A percentile compares a stretch with the other conserved stretches of the same genome.
Conservation (phyloP, 2,329 filamentous ascomycete species). For the Verticillium dahliae region DNA sequence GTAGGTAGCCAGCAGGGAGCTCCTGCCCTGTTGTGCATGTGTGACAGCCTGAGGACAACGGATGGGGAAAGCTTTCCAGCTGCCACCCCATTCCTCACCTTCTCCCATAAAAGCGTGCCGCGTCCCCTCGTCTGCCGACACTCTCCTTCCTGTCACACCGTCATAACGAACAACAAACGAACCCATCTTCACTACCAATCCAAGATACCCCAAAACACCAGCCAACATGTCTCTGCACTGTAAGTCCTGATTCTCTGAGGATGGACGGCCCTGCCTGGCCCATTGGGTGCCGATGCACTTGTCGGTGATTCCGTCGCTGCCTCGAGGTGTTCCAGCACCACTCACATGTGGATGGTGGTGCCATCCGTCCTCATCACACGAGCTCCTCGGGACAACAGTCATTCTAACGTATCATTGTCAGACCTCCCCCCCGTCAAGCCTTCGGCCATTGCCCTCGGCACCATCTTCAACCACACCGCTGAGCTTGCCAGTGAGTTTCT, state of each 20-base stretch:
- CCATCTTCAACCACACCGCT: slow-evolving; percentile 88
- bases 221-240: slow-evolving; percentile 54
- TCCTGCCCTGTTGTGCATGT: neutral
- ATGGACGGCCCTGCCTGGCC: neutral
- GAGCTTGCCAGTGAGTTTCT: slow-evolving; percentile 58
- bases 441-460: slow-evolving; percentile 93
- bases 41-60: neutral
- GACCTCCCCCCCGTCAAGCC: slow-evolving; percentile 80
- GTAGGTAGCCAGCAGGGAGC: neutral
- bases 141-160: neutral
- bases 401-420: slow-evolving; percentile 17
- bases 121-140: slow-evolving; percentile 3
- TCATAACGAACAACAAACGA: neutral
- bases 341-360: neutral
- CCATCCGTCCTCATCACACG: neutral
- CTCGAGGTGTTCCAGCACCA: neutral
- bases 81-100: neutral
- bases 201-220: neutral
- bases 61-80: neutral
- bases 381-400: neutral
- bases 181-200: neutral
- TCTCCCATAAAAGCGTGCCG: slow-evolving; percentile 9
- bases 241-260: slow-evolving; percentile 24
- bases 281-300: neutral
- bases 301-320: neutral